Percentiles rank a stretch among this genome's conserved stretches.
These are phyloP conservation scores for Galium porrigens DNA, from an alignment of 305 asterid species.

Conservation along the genomic window DNA sequence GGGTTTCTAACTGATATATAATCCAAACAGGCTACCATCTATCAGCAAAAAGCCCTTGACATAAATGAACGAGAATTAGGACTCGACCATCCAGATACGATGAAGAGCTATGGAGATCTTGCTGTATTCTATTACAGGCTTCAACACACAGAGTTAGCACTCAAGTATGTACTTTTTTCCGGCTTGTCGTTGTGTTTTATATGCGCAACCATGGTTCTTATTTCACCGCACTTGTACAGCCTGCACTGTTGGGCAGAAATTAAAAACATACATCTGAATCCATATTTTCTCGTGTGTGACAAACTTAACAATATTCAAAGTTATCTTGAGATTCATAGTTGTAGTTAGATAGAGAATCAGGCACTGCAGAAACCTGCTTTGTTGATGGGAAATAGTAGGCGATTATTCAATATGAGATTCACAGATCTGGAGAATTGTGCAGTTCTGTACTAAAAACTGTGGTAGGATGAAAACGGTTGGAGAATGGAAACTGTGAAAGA, in stretches of 20 bases:
- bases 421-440: not conserved
- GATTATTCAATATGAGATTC: not conserved
- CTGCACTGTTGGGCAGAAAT: not conserved
- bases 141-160: constrained; percentile 96
- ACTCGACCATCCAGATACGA: constrained; percentile 97
- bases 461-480: not conserved
- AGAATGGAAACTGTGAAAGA: not conserved
- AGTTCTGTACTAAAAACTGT: not conserved
- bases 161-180: constrained; percentile 47
- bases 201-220: not conserved
- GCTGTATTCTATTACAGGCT: constrained; percentile 97
- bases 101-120: constrained; percentile 98
- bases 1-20: constrained; percentile 1
- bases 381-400: not conserved
- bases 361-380: not conserved
- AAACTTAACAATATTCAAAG: not conserved
- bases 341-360: not conserved
- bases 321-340: not conserved
- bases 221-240: not conserved
- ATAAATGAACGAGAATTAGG: constrained; percentile 93
- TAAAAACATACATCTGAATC: not conserved
- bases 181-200: constrained; percentile 13
- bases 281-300: not conserved
- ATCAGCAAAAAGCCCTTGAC: constrained; percentile 97
- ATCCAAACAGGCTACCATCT: constrained; percentile 72